Conservation (phyloP, 2,329 filamentous ascomycete species). For the Verticillium longisporum region DNA sequence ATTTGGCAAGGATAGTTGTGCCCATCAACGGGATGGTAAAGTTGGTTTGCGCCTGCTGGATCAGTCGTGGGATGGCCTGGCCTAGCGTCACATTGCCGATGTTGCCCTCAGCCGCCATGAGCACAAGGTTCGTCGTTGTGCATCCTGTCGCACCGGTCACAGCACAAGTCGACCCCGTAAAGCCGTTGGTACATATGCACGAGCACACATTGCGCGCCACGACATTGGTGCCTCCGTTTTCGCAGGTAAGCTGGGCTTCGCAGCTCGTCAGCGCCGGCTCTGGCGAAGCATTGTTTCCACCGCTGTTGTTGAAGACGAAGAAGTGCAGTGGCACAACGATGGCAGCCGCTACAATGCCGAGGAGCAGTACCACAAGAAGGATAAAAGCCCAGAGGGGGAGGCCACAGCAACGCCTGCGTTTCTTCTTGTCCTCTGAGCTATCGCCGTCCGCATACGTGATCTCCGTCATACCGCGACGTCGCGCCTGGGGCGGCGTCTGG, state of each 20-base stretch:
- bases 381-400: slow-evolving; percentile 76
- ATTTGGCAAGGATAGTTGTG: slow-evolving; percentile 63
- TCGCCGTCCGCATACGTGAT: slow-evolving; percentile 14
- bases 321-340: slow-evolving; percentile 70
- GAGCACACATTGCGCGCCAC: slow-evolving; percentile 63
- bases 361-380: slow-evolving; percentile 53
- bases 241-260: slow-evolving; percentile 55
- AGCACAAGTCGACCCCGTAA: slow-evolving; percentile 55
- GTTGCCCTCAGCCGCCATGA: slow-evolving; percentile 29
- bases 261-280: slow-evolving; percentile 44
- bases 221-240: slow-evolving; percentile 75
- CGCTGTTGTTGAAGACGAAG: slow-evolving; percentile 49
- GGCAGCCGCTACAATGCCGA: slow-evolving; percentile 72
- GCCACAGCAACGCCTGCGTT: slow-evolving; percentile 68
- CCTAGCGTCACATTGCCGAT: slow-evolving; percentile 72
- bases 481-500: slow-evolving; percentile 3
- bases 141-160: slow-evolving; percentile 41
- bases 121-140: slow-evolving; percentile 39
- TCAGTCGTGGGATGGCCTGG: slow-evolving; percentile 66
- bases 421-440: slow-evolving; percentile 21
- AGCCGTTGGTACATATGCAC: slow-evolving; percentile 86
- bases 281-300: slow-evolving; percentile 22
- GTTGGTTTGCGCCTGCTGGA: slow-evolving; percentile 56
- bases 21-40: slow-evolving; percentile 72
- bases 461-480: slow-evolving; percentile 7